Evolutionary conservation across 2,329 filamentous ascomycete genomes (phyloP), one percentile per base, ranked within the genome.

Genomic region (Fonsecaea pugnacius): DNA sequence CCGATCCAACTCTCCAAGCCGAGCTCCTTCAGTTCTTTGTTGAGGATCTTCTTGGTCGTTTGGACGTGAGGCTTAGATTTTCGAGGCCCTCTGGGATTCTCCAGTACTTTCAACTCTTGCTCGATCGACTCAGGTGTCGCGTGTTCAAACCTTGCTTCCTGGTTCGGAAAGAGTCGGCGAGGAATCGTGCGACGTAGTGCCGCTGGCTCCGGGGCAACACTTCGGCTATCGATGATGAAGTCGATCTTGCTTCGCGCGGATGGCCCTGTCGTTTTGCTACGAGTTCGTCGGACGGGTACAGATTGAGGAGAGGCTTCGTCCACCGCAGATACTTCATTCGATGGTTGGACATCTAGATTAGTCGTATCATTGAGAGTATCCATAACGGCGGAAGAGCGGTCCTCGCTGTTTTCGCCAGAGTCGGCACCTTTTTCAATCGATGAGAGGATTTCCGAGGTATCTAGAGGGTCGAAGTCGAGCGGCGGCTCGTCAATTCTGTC

Each of bases 1-100:
- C 56, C 51, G 30, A 67, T 63, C 67, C 67, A 69, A 38, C 65
- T 62, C 46, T 67, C 65, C 24, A 69, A 57, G 7, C 67, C 67
- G 36, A 69, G 65, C 32, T 64, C 62, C 18, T 48, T 62, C 1
- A 69, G 51, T 48, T 69, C 67, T 21, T 55, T 50, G 40, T 61
- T 27, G 12, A 69, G 53, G 30, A 66, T 43, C 52, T 60, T 64
- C 4, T 56, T 54, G 8, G 58, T 62, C 6, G 58, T 63, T 33
- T 68, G 66, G 8, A 65, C 12, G 4, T 35, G 24, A 14, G 46
- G 38, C 33, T 60, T 64, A 7, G 38, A 38, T 24, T 58, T 35
- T 54, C 46, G 43, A 3, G 57, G 30, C 35, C 61, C 54, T 16
- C 63, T 60, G 7, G 51, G 27, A 7, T 43, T 38, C 32, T 51